phyloP scores from a whole-genome alignment of 2,329 filamentous ascomycete species.

The Dryadomyces quercus-mongolicae region DNA sequence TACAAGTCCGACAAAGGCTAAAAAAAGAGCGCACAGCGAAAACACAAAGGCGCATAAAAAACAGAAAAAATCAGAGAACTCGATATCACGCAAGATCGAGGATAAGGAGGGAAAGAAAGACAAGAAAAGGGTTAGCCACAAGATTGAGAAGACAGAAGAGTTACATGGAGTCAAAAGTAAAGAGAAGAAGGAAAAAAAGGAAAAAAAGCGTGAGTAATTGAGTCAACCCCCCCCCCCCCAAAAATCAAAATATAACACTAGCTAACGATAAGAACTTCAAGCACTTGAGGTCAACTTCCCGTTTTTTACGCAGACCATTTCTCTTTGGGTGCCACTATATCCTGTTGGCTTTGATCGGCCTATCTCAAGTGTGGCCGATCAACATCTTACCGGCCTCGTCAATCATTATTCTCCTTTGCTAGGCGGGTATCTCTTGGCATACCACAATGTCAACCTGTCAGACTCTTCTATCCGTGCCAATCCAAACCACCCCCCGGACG shows the following conservation, averaged over 20 bases:
- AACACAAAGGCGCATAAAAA: neutral
- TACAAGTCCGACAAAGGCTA: neutral
- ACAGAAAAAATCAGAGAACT: constrained; percentile 6
- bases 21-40: neutral
- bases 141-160: constrained; percentile 2
- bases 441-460: constrained; percentile 55
- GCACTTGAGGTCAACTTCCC: constrained; percentile 38
- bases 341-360: constrained; percentile 59
- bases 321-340: constrained; percentile 66
- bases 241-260: constrained; percentile 11
- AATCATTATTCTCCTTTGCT: constrained; percentile 66
- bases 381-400: constrained; percentile 63
- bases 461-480: constrained; percentile 40
- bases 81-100: neutral
- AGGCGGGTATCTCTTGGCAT: constrained; percentile 62
- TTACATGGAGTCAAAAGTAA: no score
- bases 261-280: no score
- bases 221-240: no score
- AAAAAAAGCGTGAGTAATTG: neutral
- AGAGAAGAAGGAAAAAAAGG: neutral
- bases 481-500: constrained; percentile 29
- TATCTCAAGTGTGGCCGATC: constrained; percentile 57
- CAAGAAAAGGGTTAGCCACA: constrained; percentile 1
- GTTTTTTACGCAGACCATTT: constrained; percentile 68
- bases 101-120: neutral